Evolutionary conservation across 768 basidiomycete species (phyloP).

Genomic region (Strobilomyces echinocephalus): DNA sequence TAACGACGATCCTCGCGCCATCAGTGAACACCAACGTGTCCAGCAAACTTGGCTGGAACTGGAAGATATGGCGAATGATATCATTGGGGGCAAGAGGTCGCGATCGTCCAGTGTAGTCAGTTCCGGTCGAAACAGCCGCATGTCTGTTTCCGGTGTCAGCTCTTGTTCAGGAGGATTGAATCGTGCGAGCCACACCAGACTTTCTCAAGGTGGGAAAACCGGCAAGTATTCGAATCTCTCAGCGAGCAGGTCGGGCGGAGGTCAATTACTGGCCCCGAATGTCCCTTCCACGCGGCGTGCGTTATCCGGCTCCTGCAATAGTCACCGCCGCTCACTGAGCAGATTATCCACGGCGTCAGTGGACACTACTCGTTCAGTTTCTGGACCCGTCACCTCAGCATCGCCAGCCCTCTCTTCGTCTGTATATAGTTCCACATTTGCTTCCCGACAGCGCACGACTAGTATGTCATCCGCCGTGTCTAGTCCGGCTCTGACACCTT

Average conservation of each 20-base stretch:
- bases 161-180: conserved; percentile 19
- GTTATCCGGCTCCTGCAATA: conserved; percentile 44
- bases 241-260: conserved; percentile 31
- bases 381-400: conserved; percentile 54
- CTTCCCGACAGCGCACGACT: conserved; percentile 78
- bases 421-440: conserved; percentile 62
- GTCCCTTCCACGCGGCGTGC: conserved; percentile 43
- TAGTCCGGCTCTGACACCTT: conserved; percentile 29
- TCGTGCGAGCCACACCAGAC: conserved; percentile 10
- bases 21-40: conserved; percentile 58
- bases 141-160: conserved; percentile 43
- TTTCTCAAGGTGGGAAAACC: conserved; percentile 22
- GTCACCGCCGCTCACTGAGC: conserved; percentile 51
- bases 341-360: conserved; percentile 44
- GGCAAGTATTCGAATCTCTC: conserved; percentile 30
- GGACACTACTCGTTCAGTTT: conserved; percentile 59
- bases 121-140: conserved; percentile 56
- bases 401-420: conserved; percentile 29
- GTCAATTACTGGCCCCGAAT: conserved; percentile 44
- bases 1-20: conserved; percentile 55
- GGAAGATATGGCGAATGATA: conserved; percentile 74
- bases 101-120: conserved; percentile 62
- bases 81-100: conserved; percentile 55
- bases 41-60: conserved; percentile 78
- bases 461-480: conserved; percentile 51